These are phyloP conservation scores for Avena eriantha DNA, from an alignment of 176 grass and related monocot species.

Conservation along the genomic window DNA sequence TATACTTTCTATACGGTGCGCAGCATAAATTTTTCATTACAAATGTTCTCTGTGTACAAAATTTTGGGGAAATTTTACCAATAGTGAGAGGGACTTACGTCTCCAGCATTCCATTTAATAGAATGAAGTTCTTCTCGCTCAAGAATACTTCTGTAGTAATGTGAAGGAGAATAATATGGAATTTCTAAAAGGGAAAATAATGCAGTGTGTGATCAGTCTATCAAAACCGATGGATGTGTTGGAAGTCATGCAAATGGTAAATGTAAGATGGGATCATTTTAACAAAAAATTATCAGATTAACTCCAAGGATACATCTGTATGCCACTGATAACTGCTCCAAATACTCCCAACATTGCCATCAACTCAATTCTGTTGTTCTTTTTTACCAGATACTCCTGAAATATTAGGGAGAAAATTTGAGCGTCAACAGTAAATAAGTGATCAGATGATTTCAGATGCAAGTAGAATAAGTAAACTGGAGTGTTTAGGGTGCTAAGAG, in stretches of 20 bases:
- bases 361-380: slow-evolving; percentile 64
- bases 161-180: slow-evolving; percentile 48
- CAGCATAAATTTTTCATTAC: not conserved
- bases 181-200: not conserved
- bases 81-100: slow-evolving; percentile 52
- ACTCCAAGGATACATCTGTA: slow-evolving; percentile 83
- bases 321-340: slow-evolving; percentile 65
- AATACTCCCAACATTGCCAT: slow-evolving; percentile 88
- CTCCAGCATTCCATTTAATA: slow-evolving; percentile 66
- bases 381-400: slow-evolving; percentile 81
- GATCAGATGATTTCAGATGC: not conserved
- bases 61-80: not conserved
- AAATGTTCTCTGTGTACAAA: not conserved
- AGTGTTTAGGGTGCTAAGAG: not conserved
- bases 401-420: slow-evolving; percentile 22
- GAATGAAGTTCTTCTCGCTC: slow-evolving; percentile 71
- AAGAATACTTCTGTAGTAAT: slow-evolving; percentile 71
- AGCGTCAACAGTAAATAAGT: not conserved
- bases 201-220: slow-evolving; percentile 10
- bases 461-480: not conserved
- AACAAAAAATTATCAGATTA: not conserved
- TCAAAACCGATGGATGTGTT: not conserved
- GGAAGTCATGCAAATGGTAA: not conserved
- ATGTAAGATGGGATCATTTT: not conserved
- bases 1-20: not conserved